Base-by-base conservation (phyloP, 495 filamentous ascomycete genomes). In the Thermothielavioides terrestris region DNA sequence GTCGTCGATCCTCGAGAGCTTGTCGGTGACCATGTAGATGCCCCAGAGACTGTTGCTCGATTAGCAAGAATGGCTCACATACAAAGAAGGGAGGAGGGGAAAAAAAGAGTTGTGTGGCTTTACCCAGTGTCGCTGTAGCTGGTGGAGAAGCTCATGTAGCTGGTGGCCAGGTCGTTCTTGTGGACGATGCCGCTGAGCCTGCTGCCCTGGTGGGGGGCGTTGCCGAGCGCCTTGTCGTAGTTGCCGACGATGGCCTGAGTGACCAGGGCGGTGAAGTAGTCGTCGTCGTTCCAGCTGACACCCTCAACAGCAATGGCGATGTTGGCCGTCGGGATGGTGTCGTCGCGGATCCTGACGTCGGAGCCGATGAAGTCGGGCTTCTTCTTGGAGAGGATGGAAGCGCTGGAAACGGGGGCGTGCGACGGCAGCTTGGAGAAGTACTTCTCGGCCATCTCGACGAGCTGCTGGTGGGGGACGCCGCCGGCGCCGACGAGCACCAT, bases 101-200 rank as follows among this genome's bases (percentile, higher is more conserved):
- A 1, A 22, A 22, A 21, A n/a, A n/a, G n/a, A n/a, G n/a, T n/a
- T n/a, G n/a, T n/a, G n/a, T n/a, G n/a, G n/a, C n/a, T 80, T 74
- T 79, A 95, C 89, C 90, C 92, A 66, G 92, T 97, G 72, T 99
- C 92, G 66, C 88, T 95, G 74, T 99, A 99, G 76, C 88, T 95
- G 39, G 92, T 99, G 59, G 88, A 95, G 75, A 99, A 99, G 80
- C 86, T 91, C 92, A 99, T 99, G 82, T 95, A 97, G 78, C 88
- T 94, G 75, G 92, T 99, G 63, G 91, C 91, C 43, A 99, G 81
- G 63, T 89, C 81, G 72, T 97, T 78, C 74, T 95, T 78, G 78
- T 91, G 83, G 50, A 99, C 83, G 57, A 92, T 85, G 50, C 81
- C 80, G 78, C 88, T 94, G 62, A 99, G 86, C 79, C 91, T 96